A percentile compares a stretch with the other conserved stretches of the same genome.
Conservation (phyloP, 1,284 basidiomycete genomes). For the Mrakiaceae sp. region DNA sequence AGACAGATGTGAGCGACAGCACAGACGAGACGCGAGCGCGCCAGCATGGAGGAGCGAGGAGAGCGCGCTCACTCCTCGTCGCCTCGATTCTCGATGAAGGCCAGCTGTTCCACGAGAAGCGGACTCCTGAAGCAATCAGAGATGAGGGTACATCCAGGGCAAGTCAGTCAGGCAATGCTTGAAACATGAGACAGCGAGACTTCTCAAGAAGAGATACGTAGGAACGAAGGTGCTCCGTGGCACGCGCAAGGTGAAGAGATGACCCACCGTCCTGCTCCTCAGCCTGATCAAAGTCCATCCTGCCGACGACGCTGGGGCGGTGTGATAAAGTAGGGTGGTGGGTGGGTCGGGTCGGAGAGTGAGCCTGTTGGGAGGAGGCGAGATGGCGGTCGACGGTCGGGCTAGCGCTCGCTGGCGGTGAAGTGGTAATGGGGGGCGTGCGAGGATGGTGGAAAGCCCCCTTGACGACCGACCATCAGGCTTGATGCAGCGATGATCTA, state of each 20-base stretch:
- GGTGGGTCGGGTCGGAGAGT: not conserved
- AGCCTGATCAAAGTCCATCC: conserved; percentile 39
- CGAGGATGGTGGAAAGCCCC: too few relatives aligned
- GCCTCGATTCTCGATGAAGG: conserved; percentile 95
- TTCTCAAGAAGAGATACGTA: not conserved
- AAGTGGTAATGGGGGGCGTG: too few relatives aligned
- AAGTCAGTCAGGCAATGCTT: too few relatives aligned
- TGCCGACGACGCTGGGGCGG: conserved; percentile 25
- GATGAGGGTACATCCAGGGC: too few relatives aligned
- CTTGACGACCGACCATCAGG: too few relatives aligned
- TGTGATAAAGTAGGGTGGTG: not conserved
- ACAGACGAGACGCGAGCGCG: too few relatives aligned
- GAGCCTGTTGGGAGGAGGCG: not conserved
- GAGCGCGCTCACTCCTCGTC: conserved; percentile 49
- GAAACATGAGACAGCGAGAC: not conserved
- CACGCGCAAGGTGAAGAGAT: not conserved
- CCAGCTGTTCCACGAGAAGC: conserved; percentile 98
- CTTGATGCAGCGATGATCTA: too few relatives aligned
- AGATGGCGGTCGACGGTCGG: not conserved
- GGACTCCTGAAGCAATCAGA: conserved; percentile 48
- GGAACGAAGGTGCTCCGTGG: not conserved
- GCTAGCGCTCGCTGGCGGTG: too few relatives aligned
- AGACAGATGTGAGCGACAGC: too few relatives aligned
- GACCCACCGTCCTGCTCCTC: conserved; percentile 50
- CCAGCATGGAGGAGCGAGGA: too few relatives aligned